Evolutionary conservation across 345 rosid species (phyloP).

Genomic region (Eutrema japonicum): DNA sequence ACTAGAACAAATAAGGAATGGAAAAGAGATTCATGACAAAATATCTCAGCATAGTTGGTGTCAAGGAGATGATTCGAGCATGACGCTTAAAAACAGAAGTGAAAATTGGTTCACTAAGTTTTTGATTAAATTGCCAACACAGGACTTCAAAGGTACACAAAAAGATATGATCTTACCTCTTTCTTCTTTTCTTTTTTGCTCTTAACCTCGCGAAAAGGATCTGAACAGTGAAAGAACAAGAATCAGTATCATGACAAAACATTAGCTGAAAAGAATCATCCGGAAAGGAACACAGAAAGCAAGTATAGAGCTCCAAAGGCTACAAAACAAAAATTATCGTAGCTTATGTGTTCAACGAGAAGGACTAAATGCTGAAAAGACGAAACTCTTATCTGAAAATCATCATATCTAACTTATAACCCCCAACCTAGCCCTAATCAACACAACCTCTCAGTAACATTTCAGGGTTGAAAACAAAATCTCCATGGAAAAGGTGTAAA

Average conservation of each 20-base stretch:
- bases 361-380: background rate
- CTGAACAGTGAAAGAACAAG: constrained; percentile 45
- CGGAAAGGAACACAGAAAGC: background rate
- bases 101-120: background rate
- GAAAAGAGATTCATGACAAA: no score
- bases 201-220: constrained; percentile 95
- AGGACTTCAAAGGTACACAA: constrained; percentile 10
- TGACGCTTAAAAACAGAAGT: constrained; percentile 14
- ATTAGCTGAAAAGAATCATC: background rate
- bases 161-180: constrained; percentile 54
- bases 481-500: background rate
- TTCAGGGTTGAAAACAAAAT: background rate
- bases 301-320: background rate
- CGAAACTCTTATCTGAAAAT: background rate
- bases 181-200: constrained; percentile 92
- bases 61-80: background rate
- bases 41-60: background rate
- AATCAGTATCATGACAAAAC: background rate
- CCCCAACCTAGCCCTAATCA: constrained; percentile 17
- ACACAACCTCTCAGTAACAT: background rate
- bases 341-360: background rate
- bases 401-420: background rate
- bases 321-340: background rate
- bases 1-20: no score
- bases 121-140: background rate